These are phyloP conservation scores for Combretum micranthum DNA, from an alignment of 345 rosid species.

Conservation along the genomic window DNA sequence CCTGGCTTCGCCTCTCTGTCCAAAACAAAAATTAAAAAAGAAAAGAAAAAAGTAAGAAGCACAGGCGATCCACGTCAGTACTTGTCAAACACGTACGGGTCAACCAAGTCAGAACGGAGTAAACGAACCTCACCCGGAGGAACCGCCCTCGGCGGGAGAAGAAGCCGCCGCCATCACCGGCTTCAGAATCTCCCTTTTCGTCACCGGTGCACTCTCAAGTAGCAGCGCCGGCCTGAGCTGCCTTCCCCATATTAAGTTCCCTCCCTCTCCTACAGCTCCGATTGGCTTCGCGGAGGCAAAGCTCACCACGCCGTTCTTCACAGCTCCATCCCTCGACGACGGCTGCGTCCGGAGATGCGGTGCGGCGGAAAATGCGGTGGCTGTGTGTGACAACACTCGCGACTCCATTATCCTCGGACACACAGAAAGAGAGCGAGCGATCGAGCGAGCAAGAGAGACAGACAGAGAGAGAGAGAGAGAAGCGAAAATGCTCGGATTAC, in stretches of 20 bases:
- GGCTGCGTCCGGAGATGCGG: slow-evolving; percentile 29
- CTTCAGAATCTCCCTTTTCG: slow-evolving; percentile 37
- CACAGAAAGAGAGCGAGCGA: slow-evolving; percentile 12
- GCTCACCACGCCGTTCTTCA: slow-evolving; percentile 11
- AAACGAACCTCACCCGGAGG: slow-evolving; percentile 96
- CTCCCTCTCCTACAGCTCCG: slow-evolving; percentile 60
- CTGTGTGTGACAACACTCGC: slow-evolving; percentile 67
- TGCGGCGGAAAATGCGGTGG: slow-evolving; percentile 33
- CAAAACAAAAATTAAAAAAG: slow-evolving; percentile 14
- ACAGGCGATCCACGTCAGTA: slow-evolving; percentile 15
- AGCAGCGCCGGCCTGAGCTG: slow-evolving; percentile 72
- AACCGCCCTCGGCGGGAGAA: slow-evolving; percentile 73
- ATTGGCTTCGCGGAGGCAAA: slow-evolving; percentile 33
- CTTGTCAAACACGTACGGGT: slow-evolving; percentile 12
- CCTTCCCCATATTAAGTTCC: slow-evolving; percentile 73
- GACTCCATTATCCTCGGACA: slow-evolving; percentile 54
- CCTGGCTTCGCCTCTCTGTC: slow-evolving; percentile 55
- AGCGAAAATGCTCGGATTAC: slow-evolving; percentile 1
- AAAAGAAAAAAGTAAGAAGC: slow-evolving; percentile 16
- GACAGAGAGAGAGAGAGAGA: slow-evolving; percentile 4
- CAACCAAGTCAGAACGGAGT: slow-evolving; percentile 39
- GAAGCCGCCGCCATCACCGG: slow-evolving; percentile 59
- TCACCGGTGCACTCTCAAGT: slow-evolving; percentile 28
- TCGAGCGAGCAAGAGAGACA: slow-evolving; percentile 11
- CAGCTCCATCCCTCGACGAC: slow-evolving; percentile 20